Evolutionary conservation across 176 grass and related monocot species (phyloP).

Genomic region (Themeda triandra): DNA sequence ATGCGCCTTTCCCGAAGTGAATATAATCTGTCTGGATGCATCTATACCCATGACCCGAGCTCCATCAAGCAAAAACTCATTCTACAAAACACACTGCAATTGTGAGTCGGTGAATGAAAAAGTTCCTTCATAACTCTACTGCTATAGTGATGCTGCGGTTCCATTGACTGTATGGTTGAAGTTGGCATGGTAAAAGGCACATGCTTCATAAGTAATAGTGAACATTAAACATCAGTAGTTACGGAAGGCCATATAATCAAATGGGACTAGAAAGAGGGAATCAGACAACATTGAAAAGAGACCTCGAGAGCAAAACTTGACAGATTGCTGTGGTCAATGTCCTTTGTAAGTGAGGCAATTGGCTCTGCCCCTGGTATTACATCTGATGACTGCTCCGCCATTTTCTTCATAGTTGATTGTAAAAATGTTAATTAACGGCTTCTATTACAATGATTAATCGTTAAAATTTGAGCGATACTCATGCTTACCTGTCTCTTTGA

Average conservation of each 20-base stretch:
- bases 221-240: constrained; percentile 1
- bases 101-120: background rate
- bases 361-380: constrained; percentile 3
- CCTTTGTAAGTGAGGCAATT: background rate
- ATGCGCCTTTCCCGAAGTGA: constrained; percentile 63
- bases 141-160: background rate
- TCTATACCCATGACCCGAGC: constrained; percentile 87
- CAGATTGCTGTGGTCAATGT: constrained; percentile 20
- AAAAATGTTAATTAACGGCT: constrained; percentile 3
- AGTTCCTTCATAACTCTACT: background rate
- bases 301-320: constrained; percentile 64
- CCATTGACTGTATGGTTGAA: background rate
- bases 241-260: background rate
- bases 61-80: constrained; percentile 65
- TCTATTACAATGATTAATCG: constrained; percentile 7
- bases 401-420: constrained; percentile 58
- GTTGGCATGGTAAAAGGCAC: background rate
- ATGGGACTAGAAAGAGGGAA: background rate
- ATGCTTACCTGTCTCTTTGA: constrained; percentile 60
- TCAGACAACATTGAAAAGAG: background rate
- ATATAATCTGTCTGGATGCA: constrained; percentile 58
- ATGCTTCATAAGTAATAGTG: background rate
- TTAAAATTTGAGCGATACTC: constrained; percentile 6
- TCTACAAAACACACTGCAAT: constrained; percentile 53
- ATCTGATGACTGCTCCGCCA: constrained; percentile 36